Conservation (phyloP, 2,329 filamentous ascomycete genomes). For the Ascochyta pisi region DNA sequence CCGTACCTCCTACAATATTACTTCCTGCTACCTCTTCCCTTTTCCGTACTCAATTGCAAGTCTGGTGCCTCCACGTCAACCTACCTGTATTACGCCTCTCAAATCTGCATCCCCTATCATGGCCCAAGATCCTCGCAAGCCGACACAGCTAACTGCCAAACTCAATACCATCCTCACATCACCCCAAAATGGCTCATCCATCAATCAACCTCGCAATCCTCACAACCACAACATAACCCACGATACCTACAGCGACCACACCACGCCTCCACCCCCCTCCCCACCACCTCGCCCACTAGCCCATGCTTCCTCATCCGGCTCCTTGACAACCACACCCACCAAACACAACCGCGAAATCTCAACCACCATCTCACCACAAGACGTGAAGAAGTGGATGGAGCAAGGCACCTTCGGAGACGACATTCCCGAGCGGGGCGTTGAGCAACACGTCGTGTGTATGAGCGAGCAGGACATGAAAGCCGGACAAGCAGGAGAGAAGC, state of each 20-base stretch:
- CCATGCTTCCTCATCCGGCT: background rate
- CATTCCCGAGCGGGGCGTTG: background rate
- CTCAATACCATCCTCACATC: background rate
- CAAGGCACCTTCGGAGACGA: background rate
- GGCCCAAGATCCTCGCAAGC: background rate
- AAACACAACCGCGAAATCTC: background rate
- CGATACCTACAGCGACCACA: background rate
- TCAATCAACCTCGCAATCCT: background rate
- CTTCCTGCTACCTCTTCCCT: background rate
- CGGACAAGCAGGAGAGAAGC: no score
- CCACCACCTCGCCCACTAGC: background rate
- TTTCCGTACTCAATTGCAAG: background rate
- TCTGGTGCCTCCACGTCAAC: background rate
- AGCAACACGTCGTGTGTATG: background rate
- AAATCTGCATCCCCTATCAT: no score
- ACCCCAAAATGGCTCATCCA: no score
- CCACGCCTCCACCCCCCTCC: background rate
- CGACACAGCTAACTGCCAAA: background rate
- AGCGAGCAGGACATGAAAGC: background rate
- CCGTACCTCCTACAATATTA: background rate
- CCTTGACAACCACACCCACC: background rate
- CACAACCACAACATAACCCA: background rate
- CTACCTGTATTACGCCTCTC: background rate
- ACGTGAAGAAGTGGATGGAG: conserved; percentile 1
- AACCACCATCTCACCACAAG: background rate